A percentile compares a stretch with the other conserved stretches of the same genome.
phyloP scores from a whole-genome alignment of 2,329 filamentous ascomycete genomes.

The Triangularia verruculosa region DNA sequence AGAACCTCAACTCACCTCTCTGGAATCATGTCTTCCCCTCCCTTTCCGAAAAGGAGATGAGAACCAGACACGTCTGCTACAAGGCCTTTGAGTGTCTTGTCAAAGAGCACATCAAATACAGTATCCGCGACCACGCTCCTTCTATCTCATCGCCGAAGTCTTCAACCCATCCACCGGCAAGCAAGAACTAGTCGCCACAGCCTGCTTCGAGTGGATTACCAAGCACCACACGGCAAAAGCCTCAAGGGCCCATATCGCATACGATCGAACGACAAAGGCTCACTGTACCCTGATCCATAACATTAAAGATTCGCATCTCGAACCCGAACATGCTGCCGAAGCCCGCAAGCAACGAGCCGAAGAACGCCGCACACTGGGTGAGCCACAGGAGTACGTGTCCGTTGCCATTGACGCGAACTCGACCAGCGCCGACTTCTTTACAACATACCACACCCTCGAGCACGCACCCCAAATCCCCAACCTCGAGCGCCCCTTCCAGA shows the following conservation, averaged over 20 bases:
- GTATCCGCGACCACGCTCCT: background rate
- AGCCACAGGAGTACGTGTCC: too few relatives aligned
- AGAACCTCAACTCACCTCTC: background rate
- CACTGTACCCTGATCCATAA: background rate
- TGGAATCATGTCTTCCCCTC: background rate
- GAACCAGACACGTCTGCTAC: background rate
- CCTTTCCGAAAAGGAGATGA: background rate
- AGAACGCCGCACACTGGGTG: background rate
- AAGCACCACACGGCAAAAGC: background rate
- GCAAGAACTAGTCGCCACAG: background rate
- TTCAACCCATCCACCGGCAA: background rate
- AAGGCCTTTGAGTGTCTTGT: background rate
- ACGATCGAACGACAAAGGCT: background rate
- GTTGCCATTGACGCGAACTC: too few relatives aligned
- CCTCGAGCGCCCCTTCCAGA: too few relatives aligned
- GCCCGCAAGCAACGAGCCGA: background rate
- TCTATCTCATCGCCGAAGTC: background rate
- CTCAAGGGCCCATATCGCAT: too few relatives aligned
- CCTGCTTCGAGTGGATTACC: background rate
- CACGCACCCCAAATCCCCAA: too few relatives aligned
- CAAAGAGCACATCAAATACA: background rate
- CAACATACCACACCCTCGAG: too few relatives aligned
- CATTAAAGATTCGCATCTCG: background rate
- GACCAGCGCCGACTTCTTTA: too few relatives aligned
- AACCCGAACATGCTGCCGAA: background rate